phyloP scores from a whole-genome alignment of 1,139 yeast genomes.

The Hansenula lynferdii region DNA sequence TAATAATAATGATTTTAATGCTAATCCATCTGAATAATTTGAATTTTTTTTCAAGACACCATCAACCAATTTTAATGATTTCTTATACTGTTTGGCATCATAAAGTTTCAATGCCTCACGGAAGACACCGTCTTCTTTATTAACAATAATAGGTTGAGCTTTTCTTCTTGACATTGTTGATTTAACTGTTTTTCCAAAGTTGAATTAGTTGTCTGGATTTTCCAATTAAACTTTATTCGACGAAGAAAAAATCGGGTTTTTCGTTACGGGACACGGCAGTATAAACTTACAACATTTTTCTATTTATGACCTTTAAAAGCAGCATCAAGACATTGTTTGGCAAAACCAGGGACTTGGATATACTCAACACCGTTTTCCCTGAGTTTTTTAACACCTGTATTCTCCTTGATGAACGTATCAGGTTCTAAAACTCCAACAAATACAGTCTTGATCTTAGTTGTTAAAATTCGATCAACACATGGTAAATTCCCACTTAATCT shows the following conservation, averaged over 20 bases:
- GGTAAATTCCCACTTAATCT: constrained; percentile 89
- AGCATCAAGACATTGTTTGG: constrained; percentile 62
- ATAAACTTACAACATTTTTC: too few relatives aligned
- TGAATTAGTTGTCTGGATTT: too few relatives aligned
- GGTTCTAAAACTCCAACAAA: constrained; percentile 95
- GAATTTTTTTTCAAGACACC: constrained; percentile 71
- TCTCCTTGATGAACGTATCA: constrained; percentile 75
- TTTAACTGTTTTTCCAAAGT: too few relatives aligned
- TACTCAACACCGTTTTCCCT: constrained; percentile 59
- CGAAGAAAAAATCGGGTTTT: too few relatives aligned
- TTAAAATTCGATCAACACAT: constrained; percentile 72
- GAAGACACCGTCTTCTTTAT: constrained; percentile 40
- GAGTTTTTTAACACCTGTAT: constrained; percentile 56
- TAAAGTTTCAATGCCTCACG: constrained; percentile 79
- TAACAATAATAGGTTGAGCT: constrained; percentile 14
- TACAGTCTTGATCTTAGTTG: constrained; percentile 57
- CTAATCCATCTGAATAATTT: constrained; percentile 73
- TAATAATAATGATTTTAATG: constrained; percentile 76
- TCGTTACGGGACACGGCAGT: background rate
- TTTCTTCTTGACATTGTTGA: constrained; percentile 8
- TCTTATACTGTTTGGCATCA: constrained; percentile 83
- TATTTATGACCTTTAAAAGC: constrained; percentile 83
- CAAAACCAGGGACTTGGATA: constrained; percentile 79
- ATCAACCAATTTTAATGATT: constrained; percentile 75
- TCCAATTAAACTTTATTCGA: too few relatives aligned